These are phyloP conservation scores for Botrytis elliptica DNA, from an alignment of 2,329 filamentous ascomycete species.

Conservation along the genomic window DNA sequence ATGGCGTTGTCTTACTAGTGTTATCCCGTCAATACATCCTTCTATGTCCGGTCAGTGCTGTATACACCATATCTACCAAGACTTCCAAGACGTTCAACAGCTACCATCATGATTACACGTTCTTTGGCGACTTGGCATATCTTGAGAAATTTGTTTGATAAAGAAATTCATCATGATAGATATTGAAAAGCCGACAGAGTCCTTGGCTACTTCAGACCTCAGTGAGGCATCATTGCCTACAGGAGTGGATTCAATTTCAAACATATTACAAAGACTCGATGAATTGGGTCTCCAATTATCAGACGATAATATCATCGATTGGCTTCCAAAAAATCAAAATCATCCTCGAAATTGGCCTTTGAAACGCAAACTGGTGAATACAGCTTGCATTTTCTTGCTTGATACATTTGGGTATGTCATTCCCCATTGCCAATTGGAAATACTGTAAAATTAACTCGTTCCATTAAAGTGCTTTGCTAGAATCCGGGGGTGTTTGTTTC, in stretches of 20 bases:
- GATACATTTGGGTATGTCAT: constrained; percentile 14
- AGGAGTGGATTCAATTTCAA: neutral
- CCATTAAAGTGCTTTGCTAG: neutral
- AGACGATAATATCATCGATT: neutral
- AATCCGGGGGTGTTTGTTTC: constrained; percentile 12
- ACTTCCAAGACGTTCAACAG: neutral
- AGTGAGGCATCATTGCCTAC: neutral
- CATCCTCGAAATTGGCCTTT: constrained; percentile 16
- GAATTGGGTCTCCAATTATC: constrained; percentile 4
- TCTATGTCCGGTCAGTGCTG: neutral
- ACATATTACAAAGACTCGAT: constrained; percentile 1
- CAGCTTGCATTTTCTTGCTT: constrained; percentile 14
- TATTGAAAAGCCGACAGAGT: neutral
- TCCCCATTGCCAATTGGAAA: neutral
- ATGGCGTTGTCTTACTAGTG: neutral
- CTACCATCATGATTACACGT: neutral
- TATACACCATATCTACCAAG: neutral
- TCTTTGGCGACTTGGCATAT: neutral
- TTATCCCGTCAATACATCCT: neutral
- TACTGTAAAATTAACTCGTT: neutral
- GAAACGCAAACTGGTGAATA: neutral
- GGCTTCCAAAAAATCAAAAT: constrained; percentile 5
- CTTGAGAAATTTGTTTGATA: neutral
- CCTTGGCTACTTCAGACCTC: neutral
- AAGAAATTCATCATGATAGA: neutral